Base-by-base conservation (phyloP, 164 flowering plant species). In the Umbilicus rupestris region DNA sequence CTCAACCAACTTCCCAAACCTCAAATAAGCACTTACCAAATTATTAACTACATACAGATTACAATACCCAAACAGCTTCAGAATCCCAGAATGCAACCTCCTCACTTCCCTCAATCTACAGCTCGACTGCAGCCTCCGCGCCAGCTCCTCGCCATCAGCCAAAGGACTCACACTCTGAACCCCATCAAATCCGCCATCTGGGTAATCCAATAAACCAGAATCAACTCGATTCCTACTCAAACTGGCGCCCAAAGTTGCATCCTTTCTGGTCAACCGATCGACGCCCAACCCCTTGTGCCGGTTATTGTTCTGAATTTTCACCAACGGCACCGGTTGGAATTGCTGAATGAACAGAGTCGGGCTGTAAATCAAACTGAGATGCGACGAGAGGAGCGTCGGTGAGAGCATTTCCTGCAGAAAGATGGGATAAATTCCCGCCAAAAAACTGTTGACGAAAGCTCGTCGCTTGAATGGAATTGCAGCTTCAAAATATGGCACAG, bases 11-110 rank as follows among this genome's bases (percentile, higher is more conserved):
- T 76, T 70, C 16, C 88, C 85, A 5, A 78, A 68, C 67, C 74
- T 78, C n/a, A 73, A 63, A 73, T 88, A 90, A 58, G 58, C 49
- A 70, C 77, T 65, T 1, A 87, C 79, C 86, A 90, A 77, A 76
- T 90, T 90, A 70, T 88, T 88, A 63, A 35, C 50, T 3, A 88
- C 76, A 68, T 71, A 90, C 0, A 63, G 39, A 1, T 37, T 71
- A 14, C 71, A 68, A 41, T 35, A 28, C 5, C 62, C 75, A 15
- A 69, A 68, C 50, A 69, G 55, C 69, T 75, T 85, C 37, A 80
- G 7, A 67, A 78, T 71, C 35, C 81, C 7, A 0, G 84, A 72
- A 66, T 90, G 97, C 3, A 83, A 22, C 33, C 63, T 77, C 71
- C 74, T 78, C 17, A 80, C 77, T 37, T 87, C 82, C 67, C 70